phyloP scores from a whole-genome alignment of 768 basidiomycete genomes.

The Pulveroboletus sp. region DNA sequence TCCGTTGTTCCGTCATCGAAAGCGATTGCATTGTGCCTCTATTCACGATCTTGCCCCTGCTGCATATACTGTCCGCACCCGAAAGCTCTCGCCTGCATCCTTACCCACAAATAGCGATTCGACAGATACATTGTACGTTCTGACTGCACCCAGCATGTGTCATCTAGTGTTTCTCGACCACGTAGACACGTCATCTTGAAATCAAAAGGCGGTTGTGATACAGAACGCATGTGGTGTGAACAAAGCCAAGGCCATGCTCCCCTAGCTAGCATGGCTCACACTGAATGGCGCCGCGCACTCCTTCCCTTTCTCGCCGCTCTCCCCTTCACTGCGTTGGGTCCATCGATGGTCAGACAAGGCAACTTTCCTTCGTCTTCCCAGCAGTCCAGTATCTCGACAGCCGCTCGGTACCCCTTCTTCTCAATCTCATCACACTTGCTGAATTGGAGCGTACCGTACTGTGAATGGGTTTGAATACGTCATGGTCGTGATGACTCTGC shows the following conservation, averaged over 20 bases:
- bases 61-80: slow-evolving; percentile 14
- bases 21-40: slow-evolving; percentile 6
- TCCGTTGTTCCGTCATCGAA: slow-evolving; percentile 2
- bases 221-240: neutral
- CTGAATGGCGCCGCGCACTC: slow-evolving; percentile 75
- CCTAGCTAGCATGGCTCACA: slow-evolving; percentile 22
- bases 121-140: slow-evolving; percentile 21
- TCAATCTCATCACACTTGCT: slow-evolving; percentile 85
- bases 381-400: slow-evolving; percentile 63
- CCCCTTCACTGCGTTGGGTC: slow-evolving; percentile 40
- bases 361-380: slow-evolving; percentile 82
- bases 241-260: neutral
- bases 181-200: slow-evolving; percentile 21
- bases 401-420: slow-evolving; percentile 73
- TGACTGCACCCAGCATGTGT: slow-evolving; percentile 14
- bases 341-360: slow-evolving; percentile 69
- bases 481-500: neutral
- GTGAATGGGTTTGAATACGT: slow-evolving; percentile 6
- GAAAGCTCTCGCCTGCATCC: slow-evolving; percentile 10
- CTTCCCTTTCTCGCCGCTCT: slow-evolving; percentile 59
- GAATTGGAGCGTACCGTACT: slow-evolving; percentile 92
- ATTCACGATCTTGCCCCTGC: slow-evolving; percentile 9
- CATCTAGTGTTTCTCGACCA: slow-evolving; percentile 3
- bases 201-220: neutral
- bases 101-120: slow-evolving; percentile 12